These are phyloP conservation scores for Ophiostoma angusticollis DNA, from an alignment of 2,329 filamentous ascomycete genomes.

Conservation along the genomic window DNA sequence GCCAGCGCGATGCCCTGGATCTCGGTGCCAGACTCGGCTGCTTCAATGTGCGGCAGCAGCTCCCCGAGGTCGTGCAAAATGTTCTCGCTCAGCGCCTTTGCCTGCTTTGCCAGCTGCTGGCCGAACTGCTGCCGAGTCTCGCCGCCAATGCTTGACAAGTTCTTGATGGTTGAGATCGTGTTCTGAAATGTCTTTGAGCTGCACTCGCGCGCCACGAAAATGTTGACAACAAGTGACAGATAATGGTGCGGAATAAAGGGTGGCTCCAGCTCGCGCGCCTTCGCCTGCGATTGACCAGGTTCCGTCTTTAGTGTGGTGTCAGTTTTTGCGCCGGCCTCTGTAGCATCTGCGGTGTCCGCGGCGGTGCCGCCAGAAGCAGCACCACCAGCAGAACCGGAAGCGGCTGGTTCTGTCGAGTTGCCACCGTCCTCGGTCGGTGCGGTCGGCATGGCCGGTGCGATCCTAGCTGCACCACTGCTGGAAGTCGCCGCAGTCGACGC, in stretches of 20 bases:
- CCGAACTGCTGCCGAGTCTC: constrained; percentile 84
- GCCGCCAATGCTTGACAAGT: constrained; percentile 85
- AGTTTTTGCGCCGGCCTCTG: background rate
- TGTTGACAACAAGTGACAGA: constrained; percentile 86
- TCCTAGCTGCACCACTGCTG: too few relatives aligned
- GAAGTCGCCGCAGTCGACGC: too few relatives aligned
- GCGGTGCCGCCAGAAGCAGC: constrained; percentile 6
- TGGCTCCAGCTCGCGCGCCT: constrained; percentile 53
- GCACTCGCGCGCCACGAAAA: constrained; percentile 90
- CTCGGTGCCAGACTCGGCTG: constrained; percentile 79
- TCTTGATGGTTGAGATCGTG: constrained; percentile 96
- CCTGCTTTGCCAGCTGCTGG: constrained; percentile 80
- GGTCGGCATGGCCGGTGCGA: too few relatives aligned
- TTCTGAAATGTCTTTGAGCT: constrained; percentile 97
- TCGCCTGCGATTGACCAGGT: constrained; percentile 31
- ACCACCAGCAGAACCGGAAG: constrained; percentile 13
- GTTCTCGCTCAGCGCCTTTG: constrained; percentile 68
- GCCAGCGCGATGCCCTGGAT: constrained; percentile 87
- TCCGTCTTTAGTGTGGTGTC: constrained; percentile 21
- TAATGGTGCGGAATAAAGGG: constrained; percentile 82
- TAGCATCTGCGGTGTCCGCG: background rate
- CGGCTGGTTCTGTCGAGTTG: too few relatives aligned
- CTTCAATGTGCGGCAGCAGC: constrained; percentile 72
- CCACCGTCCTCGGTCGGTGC: too few relatives aligned
- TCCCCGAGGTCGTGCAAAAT: constrained; percentile 78